Conservation (phyloP, 257 asterid genomes). For the Lycium ferocissimum region DNA sequence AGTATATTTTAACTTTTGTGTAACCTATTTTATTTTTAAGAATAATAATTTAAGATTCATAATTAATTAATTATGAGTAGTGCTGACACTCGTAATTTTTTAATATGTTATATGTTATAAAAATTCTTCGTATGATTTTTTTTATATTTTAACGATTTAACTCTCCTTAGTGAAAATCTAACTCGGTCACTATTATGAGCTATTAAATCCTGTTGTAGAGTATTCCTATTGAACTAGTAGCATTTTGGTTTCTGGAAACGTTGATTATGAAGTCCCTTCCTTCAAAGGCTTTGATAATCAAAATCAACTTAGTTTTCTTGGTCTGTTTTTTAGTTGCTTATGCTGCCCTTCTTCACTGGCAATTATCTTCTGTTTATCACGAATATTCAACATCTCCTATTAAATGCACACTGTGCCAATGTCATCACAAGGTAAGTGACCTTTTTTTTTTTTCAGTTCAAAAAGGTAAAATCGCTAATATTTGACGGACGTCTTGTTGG, state of each 20-base stretch:
- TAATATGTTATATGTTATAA: too few species aligned
- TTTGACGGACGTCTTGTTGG: background rate
- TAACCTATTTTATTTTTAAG: too few species aligned
- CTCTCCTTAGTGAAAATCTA: too few species aligned
- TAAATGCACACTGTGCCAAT: conserved; percentile 62
- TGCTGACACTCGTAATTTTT: too few species aligned
- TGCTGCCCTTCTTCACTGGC: conserved; percentile 63
- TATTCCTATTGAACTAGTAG: background rate
- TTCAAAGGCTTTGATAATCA: conserved; percentile 62
- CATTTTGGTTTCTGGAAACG: conserved; percentile 32
- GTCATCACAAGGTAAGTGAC: conserved; percentile 87
- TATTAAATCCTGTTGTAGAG: too few species aligned
- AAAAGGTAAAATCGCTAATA: background rate
- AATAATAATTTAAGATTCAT: too few species aligned
- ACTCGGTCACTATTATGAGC: too few species aligned
- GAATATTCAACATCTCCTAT: conserved; percentile 49
- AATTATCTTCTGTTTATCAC: conserved; percentile 56
- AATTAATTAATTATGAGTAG: too few species aligned
- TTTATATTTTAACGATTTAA: too few species aligned
- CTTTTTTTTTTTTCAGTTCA: background rate
- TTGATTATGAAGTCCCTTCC: conserved; percentile 62
- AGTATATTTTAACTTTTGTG: background rate
- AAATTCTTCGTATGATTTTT: too few species aligned
- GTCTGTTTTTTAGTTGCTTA: conserved; percentile 64
- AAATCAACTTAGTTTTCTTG: conserved; percentile 68